A percentile compares a stretch with the other conserved stretches of the same genome.
These are phyloP conservation scores for Fraxinus xanthoxyloides DNA, from an alignment of 305 asterid genomes.

Conservation along the genomic window DNA sequence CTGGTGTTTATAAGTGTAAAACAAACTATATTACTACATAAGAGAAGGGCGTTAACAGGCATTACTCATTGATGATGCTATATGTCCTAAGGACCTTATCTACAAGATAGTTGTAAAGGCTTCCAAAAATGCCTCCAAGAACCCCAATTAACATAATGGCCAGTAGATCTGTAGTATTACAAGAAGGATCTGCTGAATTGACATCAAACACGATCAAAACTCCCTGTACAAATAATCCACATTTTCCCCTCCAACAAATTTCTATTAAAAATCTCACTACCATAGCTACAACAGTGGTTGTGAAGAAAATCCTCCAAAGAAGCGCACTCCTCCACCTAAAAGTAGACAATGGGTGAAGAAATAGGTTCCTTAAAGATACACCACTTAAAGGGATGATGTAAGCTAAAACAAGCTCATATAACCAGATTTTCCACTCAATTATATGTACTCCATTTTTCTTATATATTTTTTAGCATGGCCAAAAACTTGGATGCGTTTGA, in stretches of 20 bases:
- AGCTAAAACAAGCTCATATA: not conserved
- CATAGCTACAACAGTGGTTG: slow-evolving; percentile 93
- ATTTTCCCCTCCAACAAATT: slow-evolving; percentile 63
- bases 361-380: slow-evolving; percentile 1
- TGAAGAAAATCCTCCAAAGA: slow-evolving; percentile 95
- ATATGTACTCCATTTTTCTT: not conserved
- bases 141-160: slow-evolving; percentile 74
- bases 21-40: slow-evolving; percentile 4
- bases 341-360: not conserved
- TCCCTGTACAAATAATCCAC: slow-evolving; percentile 93
- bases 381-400: not conserved
- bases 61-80: slow-evolving; percentile 74
- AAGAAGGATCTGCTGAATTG: slow-evolving; percentile 46
- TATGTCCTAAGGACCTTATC: slow-evolving; percentile 77
- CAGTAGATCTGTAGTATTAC: slow-evolving; percentile 62
- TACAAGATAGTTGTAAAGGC: slow-evolving; percentile 73
- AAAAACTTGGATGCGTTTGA: not conserved
- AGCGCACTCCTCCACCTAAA: slow-evolving; percentile 93
- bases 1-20: not conserved
- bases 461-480: not conserved
- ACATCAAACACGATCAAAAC: slow-evolving; percentile 81
- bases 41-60: slow-evolving; percentile 22
- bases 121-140: slow-evolving; percentile 85
- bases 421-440: slow-evolving; percentile 1
- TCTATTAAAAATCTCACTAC: slow-evolving; percentile 67